These are phyloP conservation scores for Austroboletus olivaceoglutinosus DNA, from an alignment of 1,284 basidiomycete genomes.

Conservation along the genomic window DNA sequence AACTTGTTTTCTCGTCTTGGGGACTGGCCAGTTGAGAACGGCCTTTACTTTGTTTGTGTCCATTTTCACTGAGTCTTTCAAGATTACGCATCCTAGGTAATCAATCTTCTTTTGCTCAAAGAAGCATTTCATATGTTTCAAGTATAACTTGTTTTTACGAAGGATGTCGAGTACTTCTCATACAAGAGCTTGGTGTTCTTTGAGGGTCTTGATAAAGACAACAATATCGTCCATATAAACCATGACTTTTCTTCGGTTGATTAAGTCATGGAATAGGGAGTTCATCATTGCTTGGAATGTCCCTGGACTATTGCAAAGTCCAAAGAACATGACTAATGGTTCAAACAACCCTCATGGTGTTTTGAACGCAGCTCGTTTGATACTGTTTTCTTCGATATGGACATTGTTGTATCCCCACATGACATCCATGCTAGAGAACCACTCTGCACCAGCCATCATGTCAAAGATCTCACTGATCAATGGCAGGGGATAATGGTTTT, in stretches of 20 bases:
- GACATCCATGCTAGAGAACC: no score
- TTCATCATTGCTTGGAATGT: no score
- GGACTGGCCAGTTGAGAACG: background rate
- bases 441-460: no score
- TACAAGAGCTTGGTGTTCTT: background rate
- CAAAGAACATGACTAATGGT: no score
- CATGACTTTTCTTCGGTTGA: background rate
- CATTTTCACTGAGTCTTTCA: background rate
- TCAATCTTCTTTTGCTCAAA: background rate
- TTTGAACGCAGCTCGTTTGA: no score
- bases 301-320: no score
- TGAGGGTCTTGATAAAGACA: background rate
- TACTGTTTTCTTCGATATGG: no score
- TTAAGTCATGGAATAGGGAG: background rate
- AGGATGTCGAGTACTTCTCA: background rate
- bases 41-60: background rate
- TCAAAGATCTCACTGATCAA: no score
- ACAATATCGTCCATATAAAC: background rate
- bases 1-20: constrained; percentile 12
- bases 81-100: background rate
- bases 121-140: background rate
- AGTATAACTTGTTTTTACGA: background rate
- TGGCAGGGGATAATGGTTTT: no score
- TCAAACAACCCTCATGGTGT: no score
- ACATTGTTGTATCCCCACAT: no score